Evolutionary conservation across 2,329 filamentous ascomycete genomes (phyloP).

Genomic region (Diaporthe velutina): DNA sequence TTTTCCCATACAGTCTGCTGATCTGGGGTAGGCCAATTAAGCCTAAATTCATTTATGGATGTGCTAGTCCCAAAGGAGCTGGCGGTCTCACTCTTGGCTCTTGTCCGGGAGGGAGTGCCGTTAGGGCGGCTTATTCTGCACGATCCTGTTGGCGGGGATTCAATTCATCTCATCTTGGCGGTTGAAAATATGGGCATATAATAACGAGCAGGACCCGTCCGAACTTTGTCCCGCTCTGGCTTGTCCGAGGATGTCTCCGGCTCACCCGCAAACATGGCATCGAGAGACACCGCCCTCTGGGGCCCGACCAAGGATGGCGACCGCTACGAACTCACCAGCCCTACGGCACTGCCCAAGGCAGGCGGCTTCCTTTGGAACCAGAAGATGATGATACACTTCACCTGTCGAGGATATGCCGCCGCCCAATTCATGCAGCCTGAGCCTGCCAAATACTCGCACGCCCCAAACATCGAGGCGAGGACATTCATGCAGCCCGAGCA

Average conservation of each 20-base stretch:
- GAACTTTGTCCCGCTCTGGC: background rate
- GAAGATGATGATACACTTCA: conserved; percentile 72
- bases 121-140: conserved; percentile 18
- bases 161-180: conserved; percentile 2
- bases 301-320: conserved; percentile 60
- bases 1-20: conserved; percentile 15
- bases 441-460: conserved; percentile 70
- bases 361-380: conserved; percentile 71
- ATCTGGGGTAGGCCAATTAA: conserved; percentile 17
- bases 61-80: conserved; percentile 6
- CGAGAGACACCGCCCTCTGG: conserved; percentile 15
- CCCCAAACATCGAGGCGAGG: conserved; percentile 68
- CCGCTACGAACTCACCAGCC: conserved; percentile 67
- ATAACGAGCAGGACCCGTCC: background rate
- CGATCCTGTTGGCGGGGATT: background rate
- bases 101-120: conserved; percentile 33
- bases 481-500: conserved; percentile 74
- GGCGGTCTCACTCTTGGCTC: conserved; percentile 26
- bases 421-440: conserved; percentile 73
- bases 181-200: conserved; percentile 10
- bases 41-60: conserved; percentile 33
- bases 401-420: conserved; percentile 70
- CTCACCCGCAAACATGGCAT: conserved; percentile 16
- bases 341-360: conserved; percentile 68
- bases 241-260: background rate